Evolutionary conservation across 2,329 filamentous ascomycete species (phyloP).

Genomic region (Keithomyces neogunnii): DNA sequence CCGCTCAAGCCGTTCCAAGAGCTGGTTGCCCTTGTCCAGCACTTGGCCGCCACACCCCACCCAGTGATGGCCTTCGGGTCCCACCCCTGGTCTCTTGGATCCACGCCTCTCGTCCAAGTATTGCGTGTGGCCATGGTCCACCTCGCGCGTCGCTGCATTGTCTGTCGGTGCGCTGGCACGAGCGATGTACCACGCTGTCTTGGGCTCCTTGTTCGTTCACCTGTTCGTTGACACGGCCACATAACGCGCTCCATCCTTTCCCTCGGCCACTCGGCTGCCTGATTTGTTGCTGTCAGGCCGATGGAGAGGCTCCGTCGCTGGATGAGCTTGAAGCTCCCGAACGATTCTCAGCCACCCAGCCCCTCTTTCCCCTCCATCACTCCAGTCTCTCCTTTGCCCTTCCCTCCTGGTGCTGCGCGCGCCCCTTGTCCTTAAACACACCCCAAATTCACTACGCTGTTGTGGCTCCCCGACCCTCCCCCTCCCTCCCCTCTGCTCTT

Average conservation of each 20-base stretch:
- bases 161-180: conserved; percentile 17
- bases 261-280: background rate
- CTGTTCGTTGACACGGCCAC: background rate
- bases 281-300: background rate
- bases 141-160: conserved; percentile 6
- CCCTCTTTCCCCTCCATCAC: conserved; percentile 10
- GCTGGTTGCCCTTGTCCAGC: background rate
- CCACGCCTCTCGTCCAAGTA: background rate
- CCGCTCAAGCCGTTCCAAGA: background rate
- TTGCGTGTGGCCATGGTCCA: background rate
- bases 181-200: conserved; percentile 5
- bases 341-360: conserved; percentile 21
- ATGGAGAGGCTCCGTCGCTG: background rate
- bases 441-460: conserved; percentile 6
- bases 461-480: conserved; percentile 4
- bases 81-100: background rate
- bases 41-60: background rate
- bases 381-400: conserved; percentile 9
- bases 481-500: conserved; percentile 9
- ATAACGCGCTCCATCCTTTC: conserved; percentile 3
- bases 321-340: conserved; percentile 10
- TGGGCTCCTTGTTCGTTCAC: no score
- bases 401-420: conserved; percentile 13
- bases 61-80: background rate
- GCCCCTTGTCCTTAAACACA: conserved; percentile 11